These are phyloP conservation scores for Acidomyces sp. DNA, from an alignment of 495 filamentous ascomycete species.

Conservation along the genomic window DNA sequence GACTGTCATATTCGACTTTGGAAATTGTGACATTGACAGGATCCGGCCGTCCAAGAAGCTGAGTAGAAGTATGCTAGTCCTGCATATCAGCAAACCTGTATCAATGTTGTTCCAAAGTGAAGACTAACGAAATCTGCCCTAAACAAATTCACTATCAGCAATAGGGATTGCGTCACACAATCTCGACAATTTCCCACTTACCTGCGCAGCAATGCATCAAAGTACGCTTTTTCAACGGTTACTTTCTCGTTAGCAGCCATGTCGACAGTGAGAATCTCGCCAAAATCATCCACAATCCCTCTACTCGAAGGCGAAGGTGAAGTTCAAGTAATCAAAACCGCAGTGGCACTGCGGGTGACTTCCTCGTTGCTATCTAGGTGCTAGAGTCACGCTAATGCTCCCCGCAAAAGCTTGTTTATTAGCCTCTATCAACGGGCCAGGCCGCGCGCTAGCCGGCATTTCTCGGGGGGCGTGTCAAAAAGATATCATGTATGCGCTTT, in stretches of 20 bases:
- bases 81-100: constrained; percentile 10
- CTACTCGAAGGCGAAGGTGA: too few relatives aligned
- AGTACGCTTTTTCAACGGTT: constrained; percentile 28
- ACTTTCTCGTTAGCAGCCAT: constrained; percentile 25
- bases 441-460: neutral
- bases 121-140: constrained; percentile 31
- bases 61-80: constrained; percentile 32
- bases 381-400: constrained; percentile 2
- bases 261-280: neutral
- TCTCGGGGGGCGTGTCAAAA: too few relatives aligned
- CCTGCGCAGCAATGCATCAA: constrained; percentile 30
- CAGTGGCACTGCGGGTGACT: too few relatives aligned
- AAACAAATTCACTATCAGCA: constrained; percentile 8
- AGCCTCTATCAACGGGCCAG: neutral
- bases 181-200: constrained; percentile 12
- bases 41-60: constrained; percentile 25
- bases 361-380: neutral
- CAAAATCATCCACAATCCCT: too few relatives aligned
- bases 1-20: constrained; percentile 41
- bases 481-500: too few relatives aligned
- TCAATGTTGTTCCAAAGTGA: neutral
- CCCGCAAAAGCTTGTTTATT: constrained; percentile 1
- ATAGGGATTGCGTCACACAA: neutral
- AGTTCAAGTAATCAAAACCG: too few relatives aligned
- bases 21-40: constrained; percentile 39